Evolutionary conservation across 768 basidiomycete genomes (phyloP).

Genomic region (Tylopilus balloui): DNA sequence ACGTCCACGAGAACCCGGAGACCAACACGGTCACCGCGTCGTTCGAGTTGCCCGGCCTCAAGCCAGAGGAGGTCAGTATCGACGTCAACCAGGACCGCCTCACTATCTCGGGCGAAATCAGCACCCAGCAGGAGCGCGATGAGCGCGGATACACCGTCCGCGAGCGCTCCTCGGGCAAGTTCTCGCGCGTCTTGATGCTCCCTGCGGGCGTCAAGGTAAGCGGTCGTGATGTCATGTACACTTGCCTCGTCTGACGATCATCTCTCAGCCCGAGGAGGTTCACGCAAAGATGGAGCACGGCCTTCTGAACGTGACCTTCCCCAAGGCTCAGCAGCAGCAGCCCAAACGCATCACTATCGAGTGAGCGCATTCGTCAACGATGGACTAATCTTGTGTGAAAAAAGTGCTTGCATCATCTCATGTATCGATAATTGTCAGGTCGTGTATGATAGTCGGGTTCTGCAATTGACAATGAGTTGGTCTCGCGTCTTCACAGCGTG

Average conservation of each 20-base stretch:
- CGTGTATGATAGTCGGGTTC: not conserved
- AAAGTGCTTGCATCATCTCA: not conserved
- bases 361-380: not conserved
- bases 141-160: conserved; percentile 34
- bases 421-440: not conserved
- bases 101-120: conserved; percentile 48
- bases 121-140: conserved; percentile 30
- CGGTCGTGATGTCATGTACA: not conserved
- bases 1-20: conserved; percentile 47
- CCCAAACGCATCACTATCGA: conserved; percentile 41
- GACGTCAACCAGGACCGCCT: conserved; percentile 49
- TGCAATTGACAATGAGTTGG: not conserved
- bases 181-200: conserved; percentile 44
- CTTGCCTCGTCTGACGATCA: too few species aligned
- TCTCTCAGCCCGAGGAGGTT: conserved; percentile 29
- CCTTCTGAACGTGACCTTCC: conserved; percentile 50
- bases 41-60: conserved; percentile 56
- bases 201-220: conserved; percentile 47
- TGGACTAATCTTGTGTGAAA: not conserved
- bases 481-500: not conserved
- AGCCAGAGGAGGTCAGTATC: conserved; percentile 47
- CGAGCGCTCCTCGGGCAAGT: conserved; percentile 47
- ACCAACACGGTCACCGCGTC: conserved; percentile 48
- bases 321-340: conserved; percentile 39
- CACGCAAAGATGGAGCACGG: conserved; percentile 50